A percentile compares a stretch with the other conserved stretches of the same genome.
Conservation (phyloP, 176 grass and related monocot genomes). For the Musa itinerans region DNA sequence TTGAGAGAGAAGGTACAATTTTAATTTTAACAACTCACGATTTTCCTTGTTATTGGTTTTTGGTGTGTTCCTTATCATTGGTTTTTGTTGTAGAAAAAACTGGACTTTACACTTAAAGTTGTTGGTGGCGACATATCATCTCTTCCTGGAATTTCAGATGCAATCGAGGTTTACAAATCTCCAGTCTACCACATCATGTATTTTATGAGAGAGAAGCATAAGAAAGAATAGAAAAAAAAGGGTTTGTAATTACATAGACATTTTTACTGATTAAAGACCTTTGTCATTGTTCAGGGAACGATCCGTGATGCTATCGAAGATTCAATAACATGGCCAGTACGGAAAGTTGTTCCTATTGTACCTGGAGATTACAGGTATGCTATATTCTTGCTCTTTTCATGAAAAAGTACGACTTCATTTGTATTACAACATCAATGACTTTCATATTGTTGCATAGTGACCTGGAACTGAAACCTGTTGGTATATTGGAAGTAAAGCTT, state of each 20-base stretch:
- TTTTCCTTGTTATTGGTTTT: slow-evolving; percentile 16
- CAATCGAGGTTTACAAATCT: slow-evolving; percentile 61
- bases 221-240: background rate
- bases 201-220: background rate
- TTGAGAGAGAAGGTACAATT: slow-evolving; percentile 83
- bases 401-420: background rate
- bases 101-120: slow-evolving; percentile 89
- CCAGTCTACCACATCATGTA: background rate
- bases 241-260: background rate
- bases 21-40: background rate
- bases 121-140: slow-evolving; percentile 89
- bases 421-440: slow-evolving; percentile 16
- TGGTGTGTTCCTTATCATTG: slow-evolving; percentile 13
- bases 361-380: slow-evolving; percentile 87
- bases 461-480: slow-evolving; percentile 86
- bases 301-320: slow-evolving; percentile 94
- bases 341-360: slow-evolving; percentile 85
- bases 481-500: slow-evolving; percentile 90
- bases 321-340: slow-evolving; percentile 82
- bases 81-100: slow-evolving; percentile 73
- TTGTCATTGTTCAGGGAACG: slow-evolving; percentile 41
- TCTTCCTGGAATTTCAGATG: slow-evolving; percentile 99
- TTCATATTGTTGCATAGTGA: slow-evolving; percentile 45
- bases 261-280: slow-evolving; percentile 10
- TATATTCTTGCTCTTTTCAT: slow-evolving; percentile 13